Base-by-base conservation (phyloP, 305 asterid species). In the Solanum hybrid region DNA sequence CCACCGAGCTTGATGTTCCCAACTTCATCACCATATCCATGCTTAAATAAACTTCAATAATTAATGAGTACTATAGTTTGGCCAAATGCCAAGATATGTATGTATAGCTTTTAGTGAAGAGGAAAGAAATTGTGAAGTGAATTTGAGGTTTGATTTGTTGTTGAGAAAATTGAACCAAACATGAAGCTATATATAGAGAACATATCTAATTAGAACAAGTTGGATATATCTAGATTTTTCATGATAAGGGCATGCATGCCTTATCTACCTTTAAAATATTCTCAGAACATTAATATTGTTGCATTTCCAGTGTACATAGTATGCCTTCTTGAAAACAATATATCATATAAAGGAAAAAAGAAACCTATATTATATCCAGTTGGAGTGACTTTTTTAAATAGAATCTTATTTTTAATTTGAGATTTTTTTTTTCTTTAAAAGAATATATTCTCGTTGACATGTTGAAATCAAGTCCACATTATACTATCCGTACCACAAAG, bases 11-110 rank as follows among this genome's bases (percentile, higher is more conserved):
- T 39, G 80, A 87, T 0, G 90, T 57, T 39, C 92, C 98, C 34
- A 93, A 75, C 51, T 78, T 89, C 92, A 14, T 90, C 79, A 94
- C 90, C 41, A 45, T 90, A 31, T 92, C 94, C 98, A 95, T 94
- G 1, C 27, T 89, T 34, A 10, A 11, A 57, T 3, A 36, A 10
- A 29, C 7, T 79, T 0, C 86, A 79, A 36, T 15, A 79, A 79
- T 36, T 79, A 22, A 34, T 79, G 6, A 34, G 22, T 78, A 51
- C 2, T 78, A 51, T 68, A 10, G 6, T 57, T 79, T n/a, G 33
- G 84, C 6, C 51, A 36, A 79, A 79, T 36, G 32, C 12, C 32
- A 79, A 22, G 32, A n/a, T 79, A 6, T 36, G 15, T 78, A 75
- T 36, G 68, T 51, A n/a, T 34, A 1, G 9, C 84, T 34, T 34